Evolutionary conservation across 169 alveolate genomes (phyloP), one percentile per base, ranked within the genome.

Genomic region (Cryptosporidium xiaoi): DNA sequence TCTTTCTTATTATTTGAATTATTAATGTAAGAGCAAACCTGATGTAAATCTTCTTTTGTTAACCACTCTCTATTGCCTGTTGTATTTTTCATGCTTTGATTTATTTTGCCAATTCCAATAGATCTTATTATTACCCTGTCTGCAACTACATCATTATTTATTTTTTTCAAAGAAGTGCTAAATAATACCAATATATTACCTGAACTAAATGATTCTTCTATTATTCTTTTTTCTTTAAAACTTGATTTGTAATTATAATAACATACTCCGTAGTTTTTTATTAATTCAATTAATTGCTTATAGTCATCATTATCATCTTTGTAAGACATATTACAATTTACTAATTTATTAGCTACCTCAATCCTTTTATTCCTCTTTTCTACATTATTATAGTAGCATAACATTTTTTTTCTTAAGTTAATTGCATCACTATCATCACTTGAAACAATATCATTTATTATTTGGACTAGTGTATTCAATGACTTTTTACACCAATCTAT

Each of bases 401-500:
- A 18, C 15, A n/a, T 53, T 20, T 12, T 53, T 53, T n/a, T 53
- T 53, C 12, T 53, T n/a, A n/a, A 16, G 1, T n/a, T 13, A n/a
- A 5, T 5, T n/a, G 29, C 16, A 33, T 20, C 20, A 29, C 16
- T 69, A 5, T 55, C 68, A 12, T 16, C 33, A 20, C 31, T 36
- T 12, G 29, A 31, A 18, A 69, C 7, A 50, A 51, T 53, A 29
- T 69, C 83, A 16, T 36, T 24, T 10, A 69, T 29, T 12, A 34
- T 34, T 64, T 34, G 46, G 2, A 51, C n/a, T 13, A 69, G 15
- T 53, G 68, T 31, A 29, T 69, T 51, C 29, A 31, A 51, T 33
- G 87, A 77, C 31, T 77, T 77, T 60, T 51, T 77, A 51, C 87
- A 60, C 87, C 87, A 77, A 27, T 77, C 77, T 40, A 60, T 77